Base-by-base conservation (phyloP, 2,329 filamentous ascomycete genomes). In the Dothideomycetidae sp. region DNA sequence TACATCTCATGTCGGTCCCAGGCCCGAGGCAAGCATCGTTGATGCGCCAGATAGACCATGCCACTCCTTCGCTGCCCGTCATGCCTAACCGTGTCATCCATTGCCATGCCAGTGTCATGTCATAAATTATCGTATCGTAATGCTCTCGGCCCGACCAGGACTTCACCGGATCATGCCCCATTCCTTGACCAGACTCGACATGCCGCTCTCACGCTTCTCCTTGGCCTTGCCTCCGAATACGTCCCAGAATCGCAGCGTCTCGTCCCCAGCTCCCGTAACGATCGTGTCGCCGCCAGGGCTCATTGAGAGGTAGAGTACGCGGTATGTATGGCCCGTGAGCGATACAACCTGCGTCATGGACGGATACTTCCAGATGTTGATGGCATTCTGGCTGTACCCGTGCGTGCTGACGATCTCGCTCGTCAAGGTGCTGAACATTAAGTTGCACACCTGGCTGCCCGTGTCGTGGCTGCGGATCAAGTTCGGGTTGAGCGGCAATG, bases 321-420 rank as follows among this genome's bases (percentile, higher is more conserved):
- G 80, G 59, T 92, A 96, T 1, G 90, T 98, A 57, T 98, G 90
- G 1, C 90, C 90, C 0, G 90, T 98, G 31, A 98, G 66, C 48
- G 83, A 93, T 29, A 84, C 88, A 5, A 98, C 85, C 56, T 96
- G 90, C 33, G 84, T 84, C 90, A 98, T 96, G 48, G 80, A 86
- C 1, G 90, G 90, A 54, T 98, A 98, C 54, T 98, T 98, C 90
- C 90, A 98, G 39, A 98, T 84, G 26, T 96, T 88, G 50, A 98
- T 94, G 58, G 96, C 90, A 56, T 98, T 94, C 55, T 98, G 90
- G 48, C 80, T 88, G 63, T 94, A 98, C 5, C 90, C 90, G 54
- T 98, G 90, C 1, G 90, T 98, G 35, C 81, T 88, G 38, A 98
- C 88, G 41, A 98, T 85, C 59, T 98, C 90, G 55, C 94, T 93